These are phyloP conservation scores for Wolfiporia cocos DNA, from an alignment of 1,284 basidiomycete species.

Conservation along the genomic window DNA sequence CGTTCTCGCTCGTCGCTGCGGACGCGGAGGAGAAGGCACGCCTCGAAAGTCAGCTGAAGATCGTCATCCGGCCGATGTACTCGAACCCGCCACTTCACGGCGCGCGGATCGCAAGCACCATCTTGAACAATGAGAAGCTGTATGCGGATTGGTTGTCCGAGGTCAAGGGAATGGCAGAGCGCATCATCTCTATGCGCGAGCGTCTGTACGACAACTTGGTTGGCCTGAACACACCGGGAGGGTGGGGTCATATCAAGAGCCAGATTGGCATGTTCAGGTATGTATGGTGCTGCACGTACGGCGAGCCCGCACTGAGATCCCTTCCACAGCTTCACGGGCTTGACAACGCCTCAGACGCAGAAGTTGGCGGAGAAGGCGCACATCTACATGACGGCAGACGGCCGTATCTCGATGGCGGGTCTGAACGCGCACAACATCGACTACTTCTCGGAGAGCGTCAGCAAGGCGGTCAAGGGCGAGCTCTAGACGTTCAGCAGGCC, in stretches of 20 bases:
- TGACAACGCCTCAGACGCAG: conserved; percentile 82
- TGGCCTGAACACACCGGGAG: conserved; percentile 84
- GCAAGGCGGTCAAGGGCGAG: conserved; percentile 77
- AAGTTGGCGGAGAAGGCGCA: conserved; percentile 88
- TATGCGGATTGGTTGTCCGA: conserved; percentile 88
- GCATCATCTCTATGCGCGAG: conserved; percentile 95
- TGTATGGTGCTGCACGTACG: conserved; percentile 7
- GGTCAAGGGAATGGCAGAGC: conserved; percentile 92
- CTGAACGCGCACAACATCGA: conserved; percentile 87
- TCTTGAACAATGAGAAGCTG: conserved; percentile 73
- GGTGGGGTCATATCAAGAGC: conserved; percentile 95
- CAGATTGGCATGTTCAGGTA: conserved; percentile 96
- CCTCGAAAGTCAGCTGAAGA: conserved; percentile 92
- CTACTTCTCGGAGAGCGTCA: conserved; percentile 85
- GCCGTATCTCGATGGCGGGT: conserved; percentile 95
- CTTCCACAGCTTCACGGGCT: conserved; percentile 73
- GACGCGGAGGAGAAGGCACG: conserved; percentile 83
- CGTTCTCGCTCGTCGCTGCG: conserved; percentile 81
- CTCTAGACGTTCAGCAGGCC: conserved; percentile 34
- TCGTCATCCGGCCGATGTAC: conserved; percentile 96
- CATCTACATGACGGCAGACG: conserved; percentile 89
- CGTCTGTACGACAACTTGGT: conserved; percentile 78
- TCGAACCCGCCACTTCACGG: conserved; percentile 98
- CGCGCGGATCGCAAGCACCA: conserved; percentile 84
- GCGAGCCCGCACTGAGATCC: conserved; percentile 3